Conservation (phyloP, 495 filamentous ascomycete species). For the Symbiotaphrina buchneri region DNA sequence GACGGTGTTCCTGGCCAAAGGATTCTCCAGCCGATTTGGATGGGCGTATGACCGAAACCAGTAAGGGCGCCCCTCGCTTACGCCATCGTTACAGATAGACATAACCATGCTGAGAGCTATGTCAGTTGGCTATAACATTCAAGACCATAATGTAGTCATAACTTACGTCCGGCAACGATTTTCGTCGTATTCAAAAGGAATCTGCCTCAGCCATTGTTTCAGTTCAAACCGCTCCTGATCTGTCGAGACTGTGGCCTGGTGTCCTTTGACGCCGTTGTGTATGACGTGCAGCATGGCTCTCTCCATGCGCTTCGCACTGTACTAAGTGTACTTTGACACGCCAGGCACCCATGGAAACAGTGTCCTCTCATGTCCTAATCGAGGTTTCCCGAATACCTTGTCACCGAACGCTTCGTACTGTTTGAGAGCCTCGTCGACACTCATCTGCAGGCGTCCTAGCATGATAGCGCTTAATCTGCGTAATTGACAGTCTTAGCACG, state of each 20-base stretch:
- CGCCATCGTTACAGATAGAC: neutral
- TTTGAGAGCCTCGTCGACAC: conserved; percentile 4
- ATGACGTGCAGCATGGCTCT: neutral
- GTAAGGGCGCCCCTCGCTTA: conserved; percentile 1
- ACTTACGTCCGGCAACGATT: conserved; percentile 1
- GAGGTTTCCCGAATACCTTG: conserved; percentile 1
- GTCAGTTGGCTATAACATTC: neutral
- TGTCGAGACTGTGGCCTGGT: neutral
- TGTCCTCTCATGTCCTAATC: neutral
- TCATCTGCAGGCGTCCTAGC: conserved; percentile 9
- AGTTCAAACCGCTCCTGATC: neutral
- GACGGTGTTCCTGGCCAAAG: neutral
- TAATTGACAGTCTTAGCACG: too few relatives aligned
- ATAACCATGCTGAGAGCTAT: neutral
- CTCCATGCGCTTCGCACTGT: too few relatives aligned
- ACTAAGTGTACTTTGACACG: too few relatives aligned
- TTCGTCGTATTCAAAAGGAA: neutral
- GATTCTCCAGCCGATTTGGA: conserved; percentile 2
- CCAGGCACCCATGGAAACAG: too few relatives aligned
- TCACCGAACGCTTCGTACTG: conserved; percentile 3
- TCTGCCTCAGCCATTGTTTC: too few relatives aligned
- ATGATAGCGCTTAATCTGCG: conserved; percentile 8
- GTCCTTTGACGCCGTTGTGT: neutral
- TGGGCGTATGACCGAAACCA: conserved; percentile 2
- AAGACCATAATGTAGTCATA: neutral